phyloP scores from a whole-genome alignment of 148 eudicot genomes.

The Linanthus parryae region DNA sequence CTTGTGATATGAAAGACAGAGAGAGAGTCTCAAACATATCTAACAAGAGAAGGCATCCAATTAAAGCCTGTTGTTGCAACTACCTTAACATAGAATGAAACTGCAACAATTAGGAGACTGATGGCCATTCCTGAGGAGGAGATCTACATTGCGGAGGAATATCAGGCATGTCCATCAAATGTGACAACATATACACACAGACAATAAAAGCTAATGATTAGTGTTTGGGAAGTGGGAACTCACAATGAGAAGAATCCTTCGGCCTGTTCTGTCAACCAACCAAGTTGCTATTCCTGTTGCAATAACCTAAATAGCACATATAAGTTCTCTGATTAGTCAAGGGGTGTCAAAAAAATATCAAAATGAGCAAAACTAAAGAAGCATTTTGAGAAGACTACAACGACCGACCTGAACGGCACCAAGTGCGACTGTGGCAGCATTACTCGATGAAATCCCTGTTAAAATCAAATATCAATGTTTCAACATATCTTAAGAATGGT shows the following conservation, averaged over 20 bases:
- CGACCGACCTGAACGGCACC: slow-evolving; percentile 75
- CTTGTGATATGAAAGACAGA: background rate
- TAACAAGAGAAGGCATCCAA: background rate
- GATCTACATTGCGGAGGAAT: slow-evolving; percentile 36
- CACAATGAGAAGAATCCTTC: slow-evolving; percentile 80
- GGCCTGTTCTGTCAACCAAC: slow-evolving; percentile 93
- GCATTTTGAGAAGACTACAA: background rate
- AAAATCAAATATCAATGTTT: too few species aligned
- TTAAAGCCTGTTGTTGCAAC: too few species aligned
- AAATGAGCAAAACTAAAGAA: background rate
- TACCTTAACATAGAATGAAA: slow-evolving; percentile 79
- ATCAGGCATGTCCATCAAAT: too few species aligned
- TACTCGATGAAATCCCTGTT: slow-evolving; percentile 70
- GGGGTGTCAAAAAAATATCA: background rate
- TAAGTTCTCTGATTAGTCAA: slow-evolving; percentile 7
- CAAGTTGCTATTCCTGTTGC: slow-evolving; percentile 78
- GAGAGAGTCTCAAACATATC: background rate
- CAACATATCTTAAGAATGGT: too few species aligned
- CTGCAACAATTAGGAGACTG: slow-evolving; percentile 66
- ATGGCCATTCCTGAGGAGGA: slow-evolving; percentile 72
- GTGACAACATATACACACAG: background rate
- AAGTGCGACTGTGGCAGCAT: slow-evolving; percentile 64
- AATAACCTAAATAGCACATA: slow-evolving; percentile 44
- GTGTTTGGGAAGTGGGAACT: slow-evolving; percentile 20
- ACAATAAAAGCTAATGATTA: background rate